Base-by-base conservation (phyloP, 805 yeast species). In the Wickerhamiella cacticola region DNA sequence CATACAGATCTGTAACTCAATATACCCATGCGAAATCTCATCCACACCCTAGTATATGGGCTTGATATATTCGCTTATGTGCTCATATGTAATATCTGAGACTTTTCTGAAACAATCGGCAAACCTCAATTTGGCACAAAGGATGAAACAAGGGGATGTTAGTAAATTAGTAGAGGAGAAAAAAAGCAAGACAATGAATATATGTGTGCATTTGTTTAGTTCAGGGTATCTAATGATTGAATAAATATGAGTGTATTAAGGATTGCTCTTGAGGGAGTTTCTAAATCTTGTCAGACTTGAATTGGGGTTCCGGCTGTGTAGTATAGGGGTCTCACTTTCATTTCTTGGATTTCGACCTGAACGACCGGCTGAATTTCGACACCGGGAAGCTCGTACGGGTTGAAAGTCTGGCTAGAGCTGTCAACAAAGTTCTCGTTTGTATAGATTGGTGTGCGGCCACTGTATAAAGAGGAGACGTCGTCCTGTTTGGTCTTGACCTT, bases 341-440 rank as follows among this genome's bases (percentile, higher is more conserved):
- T 19, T 19, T 19, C 25, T 15, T 41, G 22, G n/a, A 41, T 41
- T 25, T 41, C 35, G 9, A 41, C 45, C 19, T 41, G 45, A 5
- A 18, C 18, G 8, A 41, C 45, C 9, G 45, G 45, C 45, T 28
- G 24, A 16, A 41, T 41, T 12, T 41, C 45, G 13, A 28, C 45
- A 18, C 23, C 26, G 10, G 15, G 15, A 7, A 10, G 5, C 7
- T 41, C 45, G 19, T 25, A 13, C 3, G 16, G n/a, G 12, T 10
- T 15, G 18, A 25, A 26, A 10, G 25, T 13, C n/a, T 12, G 23
- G 35, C 45, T 41, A n/a, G 24, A 41, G 31, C 31, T 21, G 5
- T 41, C 45, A 7, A 41, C 5, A 3, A 16, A 24, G 24, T 25
- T 21, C 35, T 41, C 45, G 35, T 28, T 29, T 22, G 21, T 23